Conservation (phyloP, 441 rosid species). For the Sinapis alba region DNA sequence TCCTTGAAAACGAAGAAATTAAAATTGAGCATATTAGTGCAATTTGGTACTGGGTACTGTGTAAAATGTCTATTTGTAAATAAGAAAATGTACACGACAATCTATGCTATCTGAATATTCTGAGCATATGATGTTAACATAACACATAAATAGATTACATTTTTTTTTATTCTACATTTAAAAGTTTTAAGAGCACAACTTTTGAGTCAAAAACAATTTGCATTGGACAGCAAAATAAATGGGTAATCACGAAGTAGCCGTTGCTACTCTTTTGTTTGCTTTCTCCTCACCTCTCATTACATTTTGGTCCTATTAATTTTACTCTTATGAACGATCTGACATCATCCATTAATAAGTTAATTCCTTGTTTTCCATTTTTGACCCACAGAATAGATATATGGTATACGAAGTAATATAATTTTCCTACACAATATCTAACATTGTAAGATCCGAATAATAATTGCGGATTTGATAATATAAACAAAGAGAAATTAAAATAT, state of each 20-base stretch:
- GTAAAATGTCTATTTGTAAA: not conserved
- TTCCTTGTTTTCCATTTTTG: not conserved
- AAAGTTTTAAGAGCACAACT: conserved; percentile 30
- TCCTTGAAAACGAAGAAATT: not conserved
- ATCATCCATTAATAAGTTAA: not conserved
- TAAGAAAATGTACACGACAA: not conserved
- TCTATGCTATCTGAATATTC: conserved; percentile 10
- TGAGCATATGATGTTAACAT: not conserved
- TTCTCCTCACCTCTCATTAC: not conserved
- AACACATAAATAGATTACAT: not conserved
- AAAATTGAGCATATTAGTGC: not conserved
- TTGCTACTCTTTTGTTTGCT: conserved; percentile 34
- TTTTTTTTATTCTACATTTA: not conserved
- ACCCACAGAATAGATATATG: too few species aligned
- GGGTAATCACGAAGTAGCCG: conserved; percentile 40
- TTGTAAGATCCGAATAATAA: too few species aligned
- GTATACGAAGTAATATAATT: too few species aligned
- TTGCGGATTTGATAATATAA: too few species aligned
- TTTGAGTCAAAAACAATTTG: conserved; percentile 25
- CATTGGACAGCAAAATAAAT: conserved; percentile 38
- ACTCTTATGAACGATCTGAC: not conserved
- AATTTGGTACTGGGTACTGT: conserved; percentile 2
- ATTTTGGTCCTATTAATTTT: not conserved
- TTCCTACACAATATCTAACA: too few species aligned
- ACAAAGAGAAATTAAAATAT: too few species aligned